Evolutionary conservation across 805 yeast species (phyloP), one percentile per base, ranked within the genome.

Genomic region (Citeromyces matritensis): DNA sequence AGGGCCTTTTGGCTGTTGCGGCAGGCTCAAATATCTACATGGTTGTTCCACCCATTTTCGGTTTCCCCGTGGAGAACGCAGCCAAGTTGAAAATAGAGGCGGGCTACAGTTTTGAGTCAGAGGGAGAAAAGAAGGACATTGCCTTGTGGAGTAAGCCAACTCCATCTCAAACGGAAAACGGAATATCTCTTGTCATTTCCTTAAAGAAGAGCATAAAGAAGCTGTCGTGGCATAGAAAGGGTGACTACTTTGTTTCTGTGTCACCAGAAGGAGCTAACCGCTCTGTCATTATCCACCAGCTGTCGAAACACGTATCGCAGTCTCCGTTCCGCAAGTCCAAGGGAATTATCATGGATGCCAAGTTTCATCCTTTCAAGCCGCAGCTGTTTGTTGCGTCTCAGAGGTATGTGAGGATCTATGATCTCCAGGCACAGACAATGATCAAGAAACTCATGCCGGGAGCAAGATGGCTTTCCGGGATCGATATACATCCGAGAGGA

Each of bases 351-450:
- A 85, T 85, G 77, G 94, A 85, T 51, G 96, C 95, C 39, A 80
- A 79, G 54, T 91, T 91, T 73, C 98, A 91, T 56, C 98, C 98
- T 21, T 77, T 81, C 59, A 77, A 82, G 47, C 98, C 98, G 15
- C 93, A 83, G 49, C 65, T 91, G 38, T 81, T 82, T 47, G 97
- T 91, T 31, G 85, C 88, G 44, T 81, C 95, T 8, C 98, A 91
- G 60, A 70, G 97, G 48, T 82, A 85, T 43, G 69, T 91, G 40
- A 74, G 95, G 43, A 72, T 91, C 33, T 91, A 91, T 55, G 95
- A 91, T 53, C 67, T 91, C 45, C 71, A 93, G 17, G 81, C 76
- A 45, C 98, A 91, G 61, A 70, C 68, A 14, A 55, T 91, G 41
- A 65, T 80, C 37, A 85, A 84, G 64, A 83, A 85, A 45, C 62